phyloP scores from a whole-genome alignment of 2,329 filamentous ascomycete genomes.

The Xylariaceae sp. region DNA sequence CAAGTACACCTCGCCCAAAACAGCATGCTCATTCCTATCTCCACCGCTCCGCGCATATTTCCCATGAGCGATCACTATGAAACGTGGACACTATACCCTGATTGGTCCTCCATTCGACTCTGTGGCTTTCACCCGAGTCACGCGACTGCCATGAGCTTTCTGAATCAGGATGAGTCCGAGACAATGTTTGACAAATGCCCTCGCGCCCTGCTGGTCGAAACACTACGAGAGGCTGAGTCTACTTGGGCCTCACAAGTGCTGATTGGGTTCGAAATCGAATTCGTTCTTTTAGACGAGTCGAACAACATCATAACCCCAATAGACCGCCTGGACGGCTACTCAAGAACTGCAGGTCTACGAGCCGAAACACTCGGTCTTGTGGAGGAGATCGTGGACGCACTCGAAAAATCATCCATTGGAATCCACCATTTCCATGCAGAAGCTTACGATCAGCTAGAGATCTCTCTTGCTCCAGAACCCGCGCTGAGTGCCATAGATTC shows the following conservation, averaged over 20 bases:
- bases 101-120: constrained; percentile 6
- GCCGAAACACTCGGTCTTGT: constrained; percentile 3
- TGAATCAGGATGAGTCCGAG: constrained; percentile 1
- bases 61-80: constrained; percentile 4
- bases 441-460: constrained; percentile 5
- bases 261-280: constrained; percentile 12
- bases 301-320: constrained; percentile 1
- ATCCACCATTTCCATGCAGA: constrained; percentile 10
- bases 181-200: constrained; percentile 8
- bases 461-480: constrained; percentile 3
- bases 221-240: not conserved
- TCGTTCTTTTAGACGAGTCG: constrained; percentile 4
- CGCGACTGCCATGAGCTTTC: constrained; percentile 5
- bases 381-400: constrained; percentile 6
- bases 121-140: constrained; percentile 4
- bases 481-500: constrained; percentile 7
- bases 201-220: not conserved
- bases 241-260: not conserved
- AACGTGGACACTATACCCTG: constrained; percentile 3
- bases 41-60: constrained; percentile 2
- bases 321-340: constrained; percentile 5
- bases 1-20: not conserved
- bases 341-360: constrained; percentile 6
- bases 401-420: not conserved
- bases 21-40: constrained; percentile 9